Base-by-base conservation (phyloP, 306 rosid genomes). In the Lagenaria siceraria region DNA sequence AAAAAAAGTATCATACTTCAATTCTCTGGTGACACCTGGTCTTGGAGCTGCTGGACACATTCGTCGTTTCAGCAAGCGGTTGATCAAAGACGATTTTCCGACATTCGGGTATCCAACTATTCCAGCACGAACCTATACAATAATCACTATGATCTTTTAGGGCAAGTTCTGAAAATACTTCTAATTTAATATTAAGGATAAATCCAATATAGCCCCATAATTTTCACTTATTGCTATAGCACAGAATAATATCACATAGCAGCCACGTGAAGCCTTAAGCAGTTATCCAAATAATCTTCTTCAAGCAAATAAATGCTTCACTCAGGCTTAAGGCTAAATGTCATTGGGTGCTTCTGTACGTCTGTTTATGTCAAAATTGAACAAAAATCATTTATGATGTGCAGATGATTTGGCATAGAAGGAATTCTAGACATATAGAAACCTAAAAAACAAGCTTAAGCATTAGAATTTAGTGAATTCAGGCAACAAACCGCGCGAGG, bases 1-100 rank as follows among this genome's bases (percentile, higher is more conserved):
- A 76, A 40, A 36, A 19, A 42, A 8, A 78, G 75, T 59, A 58
- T 56, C 75, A 80, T 83, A 90, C 98, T 74, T 90, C 89, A 92
- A 81, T 49, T 79, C 89, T 85, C 98, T 87, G 60, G 98, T 94
- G 75, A 94, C 96, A 66, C 98, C 98, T 22, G 98, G 97, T 72
- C 98, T 91, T 49, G 98, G 96, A 81, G 98, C 98, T 70, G 98
- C 97, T 58, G 95, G 84, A 75, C 98, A 94, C 90, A 90, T 84
- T 79, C 97, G 88, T 43, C 97, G 86, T 85, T 92, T 94, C 84
- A 92, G 61, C 85, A 94, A 81, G 60, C 97, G 98, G 81, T 94
- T 92, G 76, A 94, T 83, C 82, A 94, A 76, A 64, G 98, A 94
- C 55, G 98, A 92, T 71, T 94, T 94, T 15, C 98, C 98, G 77